phyloP scores from a whole-genome alignment of 2,329 filamentous ascomycete species.

The Achaetomium macrosporum region DNA sequence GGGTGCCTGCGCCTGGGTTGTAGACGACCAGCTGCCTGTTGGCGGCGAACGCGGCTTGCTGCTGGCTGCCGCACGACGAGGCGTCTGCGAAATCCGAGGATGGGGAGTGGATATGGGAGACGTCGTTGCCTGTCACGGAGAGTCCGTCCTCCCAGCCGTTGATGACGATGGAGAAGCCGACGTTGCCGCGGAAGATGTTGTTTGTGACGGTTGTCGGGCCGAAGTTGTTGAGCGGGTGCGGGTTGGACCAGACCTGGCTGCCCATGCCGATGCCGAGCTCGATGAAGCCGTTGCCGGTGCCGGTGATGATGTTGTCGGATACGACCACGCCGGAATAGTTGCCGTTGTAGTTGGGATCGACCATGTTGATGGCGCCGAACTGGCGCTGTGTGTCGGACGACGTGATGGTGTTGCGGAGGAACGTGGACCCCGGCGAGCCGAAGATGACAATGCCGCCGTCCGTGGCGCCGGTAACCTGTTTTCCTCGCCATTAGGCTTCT shows the following conservation, averaged over 20 bases:
- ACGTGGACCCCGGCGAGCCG: neutral
- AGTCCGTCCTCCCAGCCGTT: neutral
- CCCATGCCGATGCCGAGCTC: neutral
- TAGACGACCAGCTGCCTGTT: neutral
- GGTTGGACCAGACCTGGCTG: constrained; percentile 4
- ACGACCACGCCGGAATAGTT: constrained; percentile 4
- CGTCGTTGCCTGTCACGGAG: constrained; percentile 1
- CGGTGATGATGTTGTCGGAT: neutral
- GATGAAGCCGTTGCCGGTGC: neutral
- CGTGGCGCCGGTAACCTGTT: neutral
- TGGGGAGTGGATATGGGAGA: neutral
- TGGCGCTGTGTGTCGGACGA: neutral
- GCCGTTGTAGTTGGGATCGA: constrained; percentile 2
- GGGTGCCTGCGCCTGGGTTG: neutral
- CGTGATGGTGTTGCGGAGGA: constrained; percentile 1
- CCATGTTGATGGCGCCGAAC: constrained; percentile 3
- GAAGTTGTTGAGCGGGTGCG: constrained; percentile 2
- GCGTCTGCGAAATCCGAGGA: neutral
- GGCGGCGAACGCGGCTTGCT: neutral
- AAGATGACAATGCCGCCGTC: constrained; percentile 3
- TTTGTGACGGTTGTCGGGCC: neutral
- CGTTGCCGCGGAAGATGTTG: constrained; percentile 1
- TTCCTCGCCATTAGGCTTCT: neutral
- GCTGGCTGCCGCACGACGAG: neutral
- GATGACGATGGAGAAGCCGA: constrained; percentile 1